A percentile compares a stretch with the other conserved stretches of the same genome.
Evolutionary conservation across 768 basidiomycete genomes (phyloP).

Genomic region (Basidioascus undulatus): DNA sequence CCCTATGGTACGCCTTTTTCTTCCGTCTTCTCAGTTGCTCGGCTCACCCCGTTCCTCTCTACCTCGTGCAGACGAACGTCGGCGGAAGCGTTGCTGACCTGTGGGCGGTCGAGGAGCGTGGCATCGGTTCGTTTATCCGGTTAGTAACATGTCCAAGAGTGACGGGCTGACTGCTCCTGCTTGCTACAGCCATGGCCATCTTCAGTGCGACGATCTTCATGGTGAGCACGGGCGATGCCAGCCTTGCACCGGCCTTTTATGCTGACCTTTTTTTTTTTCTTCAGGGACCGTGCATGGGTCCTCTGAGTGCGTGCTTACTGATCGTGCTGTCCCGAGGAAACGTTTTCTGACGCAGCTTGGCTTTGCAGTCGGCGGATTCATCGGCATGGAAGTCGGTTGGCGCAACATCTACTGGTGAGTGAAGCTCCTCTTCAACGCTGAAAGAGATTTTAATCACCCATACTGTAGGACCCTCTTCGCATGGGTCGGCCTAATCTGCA

Average conservation of each 20-base stretch:
- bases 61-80: too few relatives aligned
- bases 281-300: neutral
- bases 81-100: slow-evolving; percentile 14
- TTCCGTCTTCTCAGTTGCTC: slow-evolving; percentile 10
- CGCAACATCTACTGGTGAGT: slow-evolving; percentile 7
- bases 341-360: too few relatives aligned
- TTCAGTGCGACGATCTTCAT: slow-evolving; percentile 15
- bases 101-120: slow-evolving; percentile 15
- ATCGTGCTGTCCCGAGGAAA: too few relatives aligned
- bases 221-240: too few relatives aligned
- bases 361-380: slow-evolving; percentile 1
- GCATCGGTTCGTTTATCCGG: too few relatives aligned
- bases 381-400: neutral
- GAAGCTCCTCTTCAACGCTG: neutral
- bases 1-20: too few relatives aligned
- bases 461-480: neutral
- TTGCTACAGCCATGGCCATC: slow-evolving; percentile 16
- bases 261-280: too few relatives aligned
- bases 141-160: too few relatives aligned
- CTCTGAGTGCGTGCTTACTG: too few relatives aligned
- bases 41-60: too few relatives aligned
- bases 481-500: slow-evolving; percentile 6
- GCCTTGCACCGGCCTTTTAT: too few relatives aligned
- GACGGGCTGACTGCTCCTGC: too few relatives aligned
- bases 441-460: neutral